These are phyloP conservation scores for Aspergillus costaricaensis DNA, from an alignment of 2,329 filamentous ascomycete species.

Conservation along the genomic window DNA sequence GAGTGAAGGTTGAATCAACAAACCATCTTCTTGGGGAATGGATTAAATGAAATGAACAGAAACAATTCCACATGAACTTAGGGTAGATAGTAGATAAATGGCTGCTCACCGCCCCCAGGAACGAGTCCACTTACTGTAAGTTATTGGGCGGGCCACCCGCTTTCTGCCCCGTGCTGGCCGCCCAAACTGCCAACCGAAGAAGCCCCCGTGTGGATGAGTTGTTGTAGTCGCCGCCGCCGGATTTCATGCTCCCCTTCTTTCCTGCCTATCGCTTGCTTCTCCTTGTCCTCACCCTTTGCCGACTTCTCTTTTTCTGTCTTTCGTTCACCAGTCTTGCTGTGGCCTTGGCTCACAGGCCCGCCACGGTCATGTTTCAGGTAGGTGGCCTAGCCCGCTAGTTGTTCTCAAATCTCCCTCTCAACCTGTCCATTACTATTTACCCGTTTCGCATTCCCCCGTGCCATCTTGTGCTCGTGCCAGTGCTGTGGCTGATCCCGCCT, in stretches of 20 bases:
- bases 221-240: conserved; percentile 5
- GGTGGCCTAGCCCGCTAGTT: not conserved
- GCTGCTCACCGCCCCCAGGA: not conserved
- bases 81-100: too few species aligned
- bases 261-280: conserved; percentile 15
- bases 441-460: not conserved
- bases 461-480: not conserved
- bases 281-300: conserved; percentile 11
- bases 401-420: not conserved
- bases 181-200: conserved; percentile 8
- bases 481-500: not conserved
- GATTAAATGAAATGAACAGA: too few species aligned
- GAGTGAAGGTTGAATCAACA: too few species aligned
- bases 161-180: conserved; percentile 12
- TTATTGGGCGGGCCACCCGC: not conserved
- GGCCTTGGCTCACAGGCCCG: conserved; percentile 24
- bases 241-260: conserved; percentile 15
- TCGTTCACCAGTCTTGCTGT: conserved; percentile 18
- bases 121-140: too few species aligned
- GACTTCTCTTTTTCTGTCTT: conserved; percentile 16
- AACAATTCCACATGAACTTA: too few species aligned
- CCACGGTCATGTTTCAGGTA: conserved; percentile 38
- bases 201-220: not conserved
- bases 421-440: conserved; percentile 6
- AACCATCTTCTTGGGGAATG: too few species aligned